A percentile compares a stretch with the other conserved stretches of the same genome.
Evolutionary conservation across 2,329 filamentous ascomycete species (phyloP).

Genomic region (Fusarium sterilihyphosum): DNA sequence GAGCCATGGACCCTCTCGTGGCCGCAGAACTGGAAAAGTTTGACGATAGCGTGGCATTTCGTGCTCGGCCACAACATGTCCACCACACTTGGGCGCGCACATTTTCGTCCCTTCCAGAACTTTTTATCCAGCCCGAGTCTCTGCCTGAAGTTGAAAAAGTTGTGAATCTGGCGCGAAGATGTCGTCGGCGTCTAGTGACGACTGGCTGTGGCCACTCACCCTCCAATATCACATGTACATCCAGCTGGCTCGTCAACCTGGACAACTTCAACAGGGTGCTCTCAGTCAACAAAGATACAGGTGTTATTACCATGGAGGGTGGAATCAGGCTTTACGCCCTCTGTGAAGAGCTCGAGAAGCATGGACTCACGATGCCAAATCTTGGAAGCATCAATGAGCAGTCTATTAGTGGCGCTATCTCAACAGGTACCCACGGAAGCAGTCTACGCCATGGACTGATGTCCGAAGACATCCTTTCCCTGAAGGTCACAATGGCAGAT

Average conservation of each 20-base stretch:
- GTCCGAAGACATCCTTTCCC: slow-evolving; percentile 77
- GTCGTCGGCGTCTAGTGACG: slow-evolving; percentile 82
- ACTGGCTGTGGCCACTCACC: slow-evolving; percentile 95
- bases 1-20: slow-evolving; percentile 51
- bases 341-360: slow-evolving; percentile 75
- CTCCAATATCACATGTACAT: slow-evolving; percentile 90
- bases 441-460: slow-evolving; percentile 85
- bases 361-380: slow-evolving; percentile 88
- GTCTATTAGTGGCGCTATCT: slow-evolving; percentile 90
- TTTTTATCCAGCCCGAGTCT: slow-evolving; percentile 87
- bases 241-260: slow-evolving; percentile 93
- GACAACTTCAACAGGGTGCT: slow-evolving; percentile 82
- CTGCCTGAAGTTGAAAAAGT: slow-evolving; percentile 85
- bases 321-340: slow-evolving; percentile 85
- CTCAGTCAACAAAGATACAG: slow-evolving; percentile 71
- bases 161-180: slow-evolving; percentile 81
- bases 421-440: slow-evolving; percentile 93
- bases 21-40: slow-evolving; percentile 47
- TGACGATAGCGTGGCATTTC: slow-evolving; percentile 72
- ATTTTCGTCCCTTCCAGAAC: slow-evolving; percentile 87
- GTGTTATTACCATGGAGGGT: slow-evolving; percentile 81
- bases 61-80: slow-evolving; percentile 74
- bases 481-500: slow-evolving; percentile 85
- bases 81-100: slow-evolving; percentile 97
- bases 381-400: slow-evolving; percentile 95